Evolutionary conservation across 1,284 basidiomycete genomes (phyloP).

Genomic region (Clitocybe nebularis): DNA sequence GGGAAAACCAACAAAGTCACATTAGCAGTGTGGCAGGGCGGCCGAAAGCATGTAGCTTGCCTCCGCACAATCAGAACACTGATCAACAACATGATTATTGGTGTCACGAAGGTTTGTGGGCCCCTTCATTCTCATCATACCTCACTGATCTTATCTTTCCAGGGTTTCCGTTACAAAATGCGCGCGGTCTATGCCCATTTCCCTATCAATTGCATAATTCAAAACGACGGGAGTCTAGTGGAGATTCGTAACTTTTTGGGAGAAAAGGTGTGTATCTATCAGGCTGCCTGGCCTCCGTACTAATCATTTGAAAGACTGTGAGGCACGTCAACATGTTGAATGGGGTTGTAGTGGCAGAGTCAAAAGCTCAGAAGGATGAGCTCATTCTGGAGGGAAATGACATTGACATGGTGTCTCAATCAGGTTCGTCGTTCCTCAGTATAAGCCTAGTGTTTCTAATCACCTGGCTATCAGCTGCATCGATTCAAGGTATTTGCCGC

Average conservation of each 20-base stretch:
- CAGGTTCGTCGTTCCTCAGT: conserved; percentile 47
- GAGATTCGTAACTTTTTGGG: conserved; percentile 99
- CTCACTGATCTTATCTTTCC: conserved; percentile 7
- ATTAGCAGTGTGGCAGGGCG: conserved; percentile 97
- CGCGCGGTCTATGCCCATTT: conserved; percentile 99
- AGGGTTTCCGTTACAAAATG: conserved; percentile 99
- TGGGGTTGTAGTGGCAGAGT: conserved; percentile 87
- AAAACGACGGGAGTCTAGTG: conserved; percentile 71
- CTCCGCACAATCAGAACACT: conserved; percentile 93
- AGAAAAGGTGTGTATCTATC: conserved; percentile 67
- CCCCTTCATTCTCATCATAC: neutral
- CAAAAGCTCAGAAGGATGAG: conserved; percentile 96
- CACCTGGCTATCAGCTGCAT: conserved; percentile 60
- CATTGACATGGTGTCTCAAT: conserved; percentile 93
- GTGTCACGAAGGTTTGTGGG: conserved; percentile 86
- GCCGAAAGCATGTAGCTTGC: conserved; percentile 98
- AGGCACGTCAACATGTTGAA: conserved; percentile 91
- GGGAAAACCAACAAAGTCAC: conserved; percentile 76
- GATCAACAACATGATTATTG: conserved; percentile 97
- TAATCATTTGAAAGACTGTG: conserved; percentile 58
- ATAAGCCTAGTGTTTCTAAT: conserved; percentile 1
- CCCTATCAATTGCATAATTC: conserved; percentile 99
- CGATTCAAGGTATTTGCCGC: conserved; percentile 90
- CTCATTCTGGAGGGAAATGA: conserved; percentile 92
- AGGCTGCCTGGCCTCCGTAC: neutral